Percentiles rank a stretch among this genome's conserved stretches.
These are phyloP conservation scores for Coffea eugenioides DNA, from an alignment of 257 asterid genomes.

Conservation along the genomic window DNA sequence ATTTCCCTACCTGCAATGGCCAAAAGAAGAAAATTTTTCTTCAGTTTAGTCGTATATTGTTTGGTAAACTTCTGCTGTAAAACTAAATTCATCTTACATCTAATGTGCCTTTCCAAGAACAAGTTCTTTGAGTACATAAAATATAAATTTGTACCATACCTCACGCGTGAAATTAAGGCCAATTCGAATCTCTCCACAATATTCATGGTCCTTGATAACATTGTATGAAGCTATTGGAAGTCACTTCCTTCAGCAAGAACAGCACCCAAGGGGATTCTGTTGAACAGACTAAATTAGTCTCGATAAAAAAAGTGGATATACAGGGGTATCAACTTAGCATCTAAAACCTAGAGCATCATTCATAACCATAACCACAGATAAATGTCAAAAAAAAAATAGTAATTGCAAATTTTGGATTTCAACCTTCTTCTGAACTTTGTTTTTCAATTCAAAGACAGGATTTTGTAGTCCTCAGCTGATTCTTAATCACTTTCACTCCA, in stretches of 20 bases:
- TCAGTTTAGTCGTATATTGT: not conserved
- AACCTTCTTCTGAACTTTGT: not conserved
- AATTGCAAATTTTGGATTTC: not conserved
- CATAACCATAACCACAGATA: not conserved
- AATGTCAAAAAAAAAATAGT: not conserved
- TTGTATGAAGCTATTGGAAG: constrained; percentile 50
- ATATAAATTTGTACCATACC: constrained; percentile 27
- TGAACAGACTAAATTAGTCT: not conserved
- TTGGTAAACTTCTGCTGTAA: not conserved
- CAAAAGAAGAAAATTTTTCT: not conserved
- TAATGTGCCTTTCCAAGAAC: not conserved
- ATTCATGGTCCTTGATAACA: constrained; percentile 56
- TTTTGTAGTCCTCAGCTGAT: not conserved
- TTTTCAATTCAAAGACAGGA: not conserved
- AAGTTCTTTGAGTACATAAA: too few relatives aligned
- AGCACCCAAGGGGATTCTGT: constrained; percentile 55
- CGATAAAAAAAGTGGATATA: not conserved
- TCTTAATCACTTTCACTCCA: too few relatives aligned
- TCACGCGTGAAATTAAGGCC: constrained; percentile 65
- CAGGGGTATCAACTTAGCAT: not conserved
- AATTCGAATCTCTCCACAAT: constrained; percentile 68
- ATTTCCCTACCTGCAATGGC: constrained; percentile 1
- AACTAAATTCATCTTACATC: not conserved
- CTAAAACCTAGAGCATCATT: not conserved
- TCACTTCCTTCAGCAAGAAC: constrained; percentile 37